Conservation (phyloP, 2,329 filamentous ascomycete genomes). For the Penicillium polonicum region DNA sequence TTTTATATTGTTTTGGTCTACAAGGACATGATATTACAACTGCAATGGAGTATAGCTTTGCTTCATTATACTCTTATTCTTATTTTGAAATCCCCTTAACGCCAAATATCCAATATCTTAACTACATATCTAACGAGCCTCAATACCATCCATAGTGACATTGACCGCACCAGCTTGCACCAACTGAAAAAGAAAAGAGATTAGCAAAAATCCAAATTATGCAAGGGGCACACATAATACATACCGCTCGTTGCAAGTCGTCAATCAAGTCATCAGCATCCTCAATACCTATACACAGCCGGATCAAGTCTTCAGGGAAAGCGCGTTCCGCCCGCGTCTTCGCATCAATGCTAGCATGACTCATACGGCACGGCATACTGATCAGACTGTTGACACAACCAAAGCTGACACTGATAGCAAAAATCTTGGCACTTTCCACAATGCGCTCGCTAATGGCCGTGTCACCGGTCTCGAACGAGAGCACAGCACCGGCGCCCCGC, state of each 20-base stretch:
- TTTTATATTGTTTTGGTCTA: not conserved
- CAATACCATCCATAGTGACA: conserved; percentile 78
- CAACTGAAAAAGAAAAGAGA: conserved; percentile 54
- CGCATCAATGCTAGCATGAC: conserved; percentile 95
- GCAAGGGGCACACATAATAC: conserved; percentile 41
- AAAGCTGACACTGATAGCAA: conserved; percentile 95
- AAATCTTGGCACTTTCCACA: conserved; percentile 86
- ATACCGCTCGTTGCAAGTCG: conserved; percentile 84
- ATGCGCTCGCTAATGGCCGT: conserved; percentile 81
- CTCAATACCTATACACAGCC: conserved; percentile 94
- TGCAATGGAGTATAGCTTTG: not conserved
- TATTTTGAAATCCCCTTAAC: conserved; percentile 16
- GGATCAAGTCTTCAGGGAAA: conserved; percentile 95
- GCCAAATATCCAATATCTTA: conserved; percentile 7
- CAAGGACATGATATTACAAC: not conserved
- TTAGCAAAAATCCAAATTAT: conserved; percentile 6
- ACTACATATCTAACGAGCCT: conserved; percentile 50
- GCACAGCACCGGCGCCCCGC: conserved; percentile 85
- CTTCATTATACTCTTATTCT: not conserved
- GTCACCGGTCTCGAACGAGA: conserved; percentile 95
- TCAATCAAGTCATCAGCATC: conserved; percentile 89
- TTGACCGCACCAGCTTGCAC: conserved; percentile 92
- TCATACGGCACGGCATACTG: conserved; percentile 99
- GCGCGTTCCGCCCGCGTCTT: conserved; percentile 86
- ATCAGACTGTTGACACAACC: conserved; percentile 98